These are phyloP conservation scores for Alloteropsis angusta DNA, from an alignment of 202 grass and related monocot genomes.

Conservation along the genomic window DNA sequence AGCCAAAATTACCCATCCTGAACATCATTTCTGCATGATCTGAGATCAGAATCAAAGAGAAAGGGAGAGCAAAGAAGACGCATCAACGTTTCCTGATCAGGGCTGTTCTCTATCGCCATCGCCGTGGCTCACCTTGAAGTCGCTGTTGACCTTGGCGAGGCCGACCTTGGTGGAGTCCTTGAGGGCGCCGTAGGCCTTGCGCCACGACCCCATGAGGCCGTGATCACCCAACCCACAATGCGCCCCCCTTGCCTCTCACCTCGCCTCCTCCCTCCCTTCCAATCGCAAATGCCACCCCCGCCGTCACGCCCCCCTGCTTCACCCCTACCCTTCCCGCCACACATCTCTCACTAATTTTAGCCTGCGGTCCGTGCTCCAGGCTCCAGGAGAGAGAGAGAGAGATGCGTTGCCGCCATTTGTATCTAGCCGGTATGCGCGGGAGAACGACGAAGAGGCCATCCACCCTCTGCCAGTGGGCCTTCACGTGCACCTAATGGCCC, in stretches of 20 bases:
- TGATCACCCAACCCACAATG: conserved; percentile 27
- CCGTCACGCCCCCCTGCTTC: background rate
- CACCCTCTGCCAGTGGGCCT: too few relatives aligned
- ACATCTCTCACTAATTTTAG: conserved; percentile 11
- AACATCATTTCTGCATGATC: background rate
- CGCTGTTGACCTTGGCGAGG: conserved; percentile 95
- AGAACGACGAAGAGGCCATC: too few relatives aligned
- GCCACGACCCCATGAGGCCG: conserved; percentile 61
- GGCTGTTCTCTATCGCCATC: background rate
- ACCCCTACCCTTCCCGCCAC: background rate
- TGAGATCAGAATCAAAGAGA: background rate
- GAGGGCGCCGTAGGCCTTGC: conserved; percentile 90
- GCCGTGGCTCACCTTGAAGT: conserved; percentile 56
- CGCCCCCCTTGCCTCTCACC: background rate
- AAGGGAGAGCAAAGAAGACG: background rate
- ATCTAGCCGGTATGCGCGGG: background rate
- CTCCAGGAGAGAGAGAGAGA: background rate
- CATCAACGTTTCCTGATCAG: background rate
- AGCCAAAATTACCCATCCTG: background rate
- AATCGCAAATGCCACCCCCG: background rate
- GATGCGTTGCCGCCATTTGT: conserved; percentile 2
- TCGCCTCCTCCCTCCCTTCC: background rate
- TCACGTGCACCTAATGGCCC: too few relatives aligned
- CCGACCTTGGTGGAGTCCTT: conserved; percentile 90
- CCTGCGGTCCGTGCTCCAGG: background rate